Evolutionary conservation across 2,329 filamentous ascomycete species (phyloP).

Genomic region (Ophidiomyces ophidiicola): DNA sequence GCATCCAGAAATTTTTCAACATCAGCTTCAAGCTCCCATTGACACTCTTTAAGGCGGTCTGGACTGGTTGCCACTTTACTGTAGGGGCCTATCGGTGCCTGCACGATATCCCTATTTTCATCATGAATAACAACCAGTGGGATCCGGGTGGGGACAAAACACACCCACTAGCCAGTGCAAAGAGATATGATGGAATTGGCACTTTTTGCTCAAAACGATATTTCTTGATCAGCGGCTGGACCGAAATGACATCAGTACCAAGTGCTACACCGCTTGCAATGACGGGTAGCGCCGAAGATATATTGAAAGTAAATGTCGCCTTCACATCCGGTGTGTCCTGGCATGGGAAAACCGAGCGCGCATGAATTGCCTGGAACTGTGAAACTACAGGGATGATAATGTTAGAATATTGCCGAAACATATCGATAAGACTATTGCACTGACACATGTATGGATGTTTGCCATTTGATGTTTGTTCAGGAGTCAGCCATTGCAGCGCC

Average conservation of each 20-base stretch:
- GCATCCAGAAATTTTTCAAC: slow-evolving; percentile 86
- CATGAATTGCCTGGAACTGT: slow-evolving; percentile 94
- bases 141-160: slow-evolving; percentile 9
- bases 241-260: slow-evolving; percentile 42
- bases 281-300: slow-evolving; percentile 78
- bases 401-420: neutral
- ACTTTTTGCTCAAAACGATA: slow-evolving; percentile 85
- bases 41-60: slow-evolving; percentile 68
- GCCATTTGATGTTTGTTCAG: slow-evolving; percentile 87
- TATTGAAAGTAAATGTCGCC: slow-evolving; percentile 81
- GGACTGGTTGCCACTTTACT: slow-evolving; percentile 79
- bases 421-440: slow-evolving; percentile 13
- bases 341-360: slow-evolving; percentile 85
- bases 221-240: slow-evolving; percentile 44
- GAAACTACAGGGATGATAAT: slow-evolving; percentile 43
- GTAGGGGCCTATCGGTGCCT: slow-evolving; percentile 72
- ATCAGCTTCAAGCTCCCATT: slow-evolving; percentile 83
- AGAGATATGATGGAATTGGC: slow-evolving; percentile 87
- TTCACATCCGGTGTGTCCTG: slow-evolving; percentile 97
- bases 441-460: slow-evolving; percentile 85
- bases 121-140: neutral
- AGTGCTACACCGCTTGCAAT: slow-evolving; percentile 70
- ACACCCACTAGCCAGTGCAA: slow-evolving; percentile 63
- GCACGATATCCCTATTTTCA: slow-evolving; percentile 62
- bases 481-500: slow-evolving; percentile 88